Evolutionary conservation across 129 eudicot species (phyloP).

Genomic region (Flaveria bidentis): DNA sequence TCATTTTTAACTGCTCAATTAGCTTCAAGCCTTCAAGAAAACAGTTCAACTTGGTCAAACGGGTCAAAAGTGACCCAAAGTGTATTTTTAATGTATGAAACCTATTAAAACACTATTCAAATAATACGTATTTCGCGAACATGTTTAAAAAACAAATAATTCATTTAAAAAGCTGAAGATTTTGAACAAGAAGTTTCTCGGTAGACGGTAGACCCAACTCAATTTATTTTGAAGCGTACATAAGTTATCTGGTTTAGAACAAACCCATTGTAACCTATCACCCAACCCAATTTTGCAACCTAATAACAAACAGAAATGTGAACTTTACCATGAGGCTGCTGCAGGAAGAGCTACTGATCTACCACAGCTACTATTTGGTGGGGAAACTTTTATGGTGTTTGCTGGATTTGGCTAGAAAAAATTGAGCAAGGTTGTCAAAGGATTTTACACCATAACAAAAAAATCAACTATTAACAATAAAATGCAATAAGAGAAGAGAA

Average conservation of each 20-base stretch:
- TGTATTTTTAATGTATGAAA: not conserved
- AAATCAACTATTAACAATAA: not conserved
- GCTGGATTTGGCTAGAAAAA: conserved; percentile 34
- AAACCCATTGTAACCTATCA: conserved; percentile 1
- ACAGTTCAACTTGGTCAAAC: no score
- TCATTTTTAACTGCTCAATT: no score
- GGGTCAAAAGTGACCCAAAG: no score
- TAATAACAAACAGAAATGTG: not conserved
- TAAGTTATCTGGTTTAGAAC: no score
- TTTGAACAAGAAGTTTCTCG: not conserved
- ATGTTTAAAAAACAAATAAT: not conserved
- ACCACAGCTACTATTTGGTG: conserved; percentile 86
- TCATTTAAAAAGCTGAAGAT: not conserved
- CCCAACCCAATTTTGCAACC: conserved; percentile 2
- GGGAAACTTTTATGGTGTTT: conserved; percentile 56
- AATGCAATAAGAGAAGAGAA: no score
- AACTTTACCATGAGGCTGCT: conserved; percentile 83
- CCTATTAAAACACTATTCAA: not conserved
- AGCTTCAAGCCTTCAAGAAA: no score
- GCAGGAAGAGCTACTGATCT: conserved; percentile 87
- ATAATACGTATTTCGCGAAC: not conserved
- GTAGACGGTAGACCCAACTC: not conserved
- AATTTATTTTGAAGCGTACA: not conserved
- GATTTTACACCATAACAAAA: not conserved
- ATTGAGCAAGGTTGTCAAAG: not conserved